Evolutionary conservation across 257 asterid genomes (phyloP), one percentile per base, ranked within the genome.

Genomic region (Gardenia jasminoides): DNA sequence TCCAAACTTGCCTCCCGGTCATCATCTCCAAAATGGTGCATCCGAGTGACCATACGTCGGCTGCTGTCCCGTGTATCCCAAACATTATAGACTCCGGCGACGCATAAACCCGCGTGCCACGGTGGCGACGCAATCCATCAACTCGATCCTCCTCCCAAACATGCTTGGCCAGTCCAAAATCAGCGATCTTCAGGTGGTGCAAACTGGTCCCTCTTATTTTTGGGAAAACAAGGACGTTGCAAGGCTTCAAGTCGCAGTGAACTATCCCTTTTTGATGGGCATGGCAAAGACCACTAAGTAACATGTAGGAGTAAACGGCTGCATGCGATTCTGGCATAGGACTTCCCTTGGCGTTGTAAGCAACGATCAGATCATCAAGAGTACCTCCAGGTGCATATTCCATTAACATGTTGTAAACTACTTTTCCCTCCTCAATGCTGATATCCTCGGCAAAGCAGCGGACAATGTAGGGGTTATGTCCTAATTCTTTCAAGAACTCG

Each of bases 161-260:
- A 16, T 4, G 59, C 58, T 28, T 58, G 16, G 59, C 74, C 3
- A 59, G 1, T 0, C 80, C 77, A n/a, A 54, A 70, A 76, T 67
- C 77, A 1, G 80, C 77, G 22, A 81, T 22, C 61, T 62, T 80
- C 10, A 70, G n/a, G 7, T 19, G 75, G 26, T 48, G 12, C 15
- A 67, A 7, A 26, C 31, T 44, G 1, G 50, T 62, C 15, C 31
- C 56, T 2, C 50, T 62, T 4, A 0, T 8, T 6, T 15, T 30
- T 4, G 80, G 80, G 13, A 76, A 76, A 59, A 61, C 47, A 6
- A 81, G 74, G 3, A 81, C 3, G 12, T 81, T 70, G 0, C 3
- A 30, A 1, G 84, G 75, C 24, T 81, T 81, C 13, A 81, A 0
- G 39, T 81, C 84, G 16, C 70, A 81, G 10, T 81, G 78, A 5